These are phyloP conservation scores for Colletotrichum orbiculare DNA, from an alignment of 2,329 filamentous ascomycete genomes.

Conservation along the genomic window DNA sequence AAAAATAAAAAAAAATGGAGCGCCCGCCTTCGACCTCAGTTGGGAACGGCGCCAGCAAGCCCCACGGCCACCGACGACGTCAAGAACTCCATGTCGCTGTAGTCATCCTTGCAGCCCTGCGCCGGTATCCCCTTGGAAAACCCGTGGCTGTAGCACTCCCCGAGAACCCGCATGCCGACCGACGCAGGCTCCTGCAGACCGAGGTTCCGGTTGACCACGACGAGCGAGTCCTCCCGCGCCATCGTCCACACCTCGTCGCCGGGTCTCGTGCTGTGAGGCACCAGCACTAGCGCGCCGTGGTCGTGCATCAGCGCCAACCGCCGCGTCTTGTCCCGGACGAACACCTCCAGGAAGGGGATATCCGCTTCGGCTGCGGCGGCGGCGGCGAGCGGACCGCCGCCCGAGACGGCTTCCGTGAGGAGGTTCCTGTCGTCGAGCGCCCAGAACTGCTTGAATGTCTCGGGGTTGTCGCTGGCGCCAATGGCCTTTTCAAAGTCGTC, in stretches of 20 bases:
- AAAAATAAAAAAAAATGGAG: neutral
- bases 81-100: conserved; percentile 31
- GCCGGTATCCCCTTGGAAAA: conserved; percentile 21
- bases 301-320: conserved; percentile 35
- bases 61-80: conserved; percentile 37
- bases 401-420: conserved; percentile 46
- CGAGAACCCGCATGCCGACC: conserved; percentile 24
- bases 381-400: conserved; percentile 38
- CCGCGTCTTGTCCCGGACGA: conserved; percentile 24
- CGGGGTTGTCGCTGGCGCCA: conserved; percentile 45
- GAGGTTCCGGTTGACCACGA: conserved; percentile 20
- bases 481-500: conserved; percentile 46
- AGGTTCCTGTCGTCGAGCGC: conserved; percentile 47
- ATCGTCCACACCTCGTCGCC: conserved; percentile 38
- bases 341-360: conserved; percentile 36
- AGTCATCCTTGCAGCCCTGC: conserved; percentile 13
- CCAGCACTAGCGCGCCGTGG: conserved; percentile 33
- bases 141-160: conserved; percentile 31
- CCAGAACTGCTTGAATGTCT: conserved; percentile 49
- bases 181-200: neutral
- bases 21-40: neutral
- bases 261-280: conserved; percentile 12
- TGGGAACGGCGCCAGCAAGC: conserved; percentile 34
- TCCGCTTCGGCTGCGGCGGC: conserved; percentile 40
- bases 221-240: conserved; percentile 11